Base-by-base conservation (phyloP, 2,329 filamentous ascomycete species). In the Ascochyta viciae-villosae region DNA sequence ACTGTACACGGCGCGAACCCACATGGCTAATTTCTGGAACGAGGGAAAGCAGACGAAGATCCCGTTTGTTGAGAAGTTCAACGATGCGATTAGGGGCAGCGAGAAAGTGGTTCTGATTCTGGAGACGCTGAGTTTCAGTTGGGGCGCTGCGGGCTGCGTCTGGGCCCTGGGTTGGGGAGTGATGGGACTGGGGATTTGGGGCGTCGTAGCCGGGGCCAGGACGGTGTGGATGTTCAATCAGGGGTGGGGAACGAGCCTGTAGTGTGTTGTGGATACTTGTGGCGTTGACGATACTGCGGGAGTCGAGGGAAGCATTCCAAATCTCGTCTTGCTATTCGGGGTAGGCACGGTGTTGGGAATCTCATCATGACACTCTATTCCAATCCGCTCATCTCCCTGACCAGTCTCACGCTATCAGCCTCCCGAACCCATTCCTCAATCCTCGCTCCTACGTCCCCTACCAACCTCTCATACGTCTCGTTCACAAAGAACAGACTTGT, bases 401-500 rank as follows among this genome's bases (percentile, higher is more conserved):
- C 68, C 16, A 73, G 26, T 13, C 71, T 58, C 55, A 67, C 23
- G 29, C 67, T 76, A 33, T 76, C 76, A 64, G 88, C 86, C 43
- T 89, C 87, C 26, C 84, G 78, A 4, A 92, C 84, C 91, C 91
- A 95, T 16, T 80, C 79, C 60, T 87, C 81, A 54, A 95, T 85
- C 55, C 86, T 79, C 27, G 81, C 81, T 3, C 85, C 87, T 3
- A 91, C 87, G 72, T 93, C 89, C 0, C 87, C 88, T n/a, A 94
- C 87, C n/a, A 94, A 77, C 60, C 77, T 78, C 65, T 92, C 89
- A 69, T 95, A 94, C 54, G 90, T 88, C 57, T 87, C 82, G 6
- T 89, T 87, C 0, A 86, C 77, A 12, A 91, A 85, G 77, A 96
- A 96, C 47, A 96, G 78, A 0, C 89, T 88, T 59, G 91, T 94